Base-by-base conservation (phyloP, 1,139 yeast genomes). In the Meyerozyma guilliermondii region DNA sequence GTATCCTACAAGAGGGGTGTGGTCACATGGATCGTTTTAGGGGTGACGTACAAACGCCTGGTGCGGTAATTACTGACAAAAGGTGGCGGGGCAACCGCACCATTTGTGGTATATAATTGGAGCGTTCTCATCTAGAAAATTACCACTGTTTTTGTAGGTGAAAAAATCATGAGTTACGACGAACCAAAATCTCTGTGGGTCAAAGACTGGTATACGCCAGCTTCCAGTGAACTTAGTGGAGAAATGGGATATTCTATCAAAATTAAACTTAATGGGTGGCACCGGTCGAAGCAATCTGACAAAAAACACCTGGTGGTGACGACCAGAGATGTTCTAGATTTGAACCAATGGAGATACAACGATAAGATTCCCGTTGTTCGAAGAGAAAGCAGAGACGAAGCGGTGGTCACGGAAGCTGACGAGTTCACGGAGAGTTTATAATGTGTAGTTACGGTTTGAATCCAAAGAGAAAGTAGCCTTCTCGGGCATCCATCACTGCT, bases 141-240 rank as follows among this genome's bases (percentile, higher is more conserved):
- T 14, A 35, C 8, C 22, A 18, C 8, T 16, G 20, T 11, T 7
- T 13, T 35, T n/a, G 10, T n/a, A 20, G 22, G 9, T n/a, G 13
- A 34, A 17, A n/a, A 26, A 27, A 35, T 20, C 27, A 54, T 55
- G 58, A 50, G 53, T 47, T 54, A 53, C 50, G 54, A 43, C 56
- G 60, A 40, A 51, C 54, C 8, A 53, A 59, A 7, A 49, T 43
- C 27, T 40, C 66, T 72, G 11, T 72, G 78, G 78, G 57, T 66
- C 35, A 65, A 66, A 39, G 74, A 66, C 43, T 69, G 75, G 75
- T 67, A 66, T 52, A 51, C 55, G 23, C 73, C 74, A 26, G 57
- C 50, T 38, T 46, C 47, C 22, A 38, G 46, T 8, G 35, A 27
- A 10, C 5, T 13, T 10, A 20, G 24, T 20, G 24, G 24, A 8